These are phyloP conservation scores for Scytalidium lignicola DNA, from an alignment of 2,329 filamentous ascomycete genomes.

Conservation along the genomic window DNA sequence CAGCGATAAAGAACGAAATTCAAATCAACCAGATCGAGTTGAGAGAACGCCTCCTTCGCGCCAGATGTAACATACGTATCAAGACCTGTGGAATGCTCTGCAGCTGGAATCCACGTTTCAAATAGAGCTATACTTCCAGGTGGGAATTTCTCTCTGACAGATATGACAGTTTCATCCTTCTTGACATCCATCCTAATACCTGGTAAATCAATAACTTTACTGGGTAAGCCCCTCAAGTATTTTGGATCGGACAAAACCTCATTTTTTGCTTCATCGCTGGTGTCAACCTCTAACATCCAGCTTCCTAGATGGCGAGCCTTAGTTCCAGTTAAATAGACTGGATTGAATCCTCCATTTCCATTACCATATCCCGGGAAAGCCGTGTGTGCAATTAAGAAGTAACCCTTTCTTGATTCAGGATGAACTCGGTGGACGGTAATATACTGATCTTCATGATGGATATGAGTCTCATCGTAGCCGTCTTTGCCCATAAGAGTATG, in stretches of 20 bases:
- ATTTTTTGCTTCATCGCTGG: slow-evolving; percentile 62
- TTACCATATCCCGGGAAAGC: slow-evolving; percentile 89
- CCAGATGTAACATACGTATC: slow-evolving; percentile 84
- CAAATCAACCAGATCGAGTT: slow-evolving; percentile 72
- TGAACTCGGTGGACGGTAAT: slow-evolving; percentile 95
- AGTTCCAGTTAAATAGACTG: slow-evolving; percentile 77
- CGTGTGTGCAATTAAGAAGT: slow-evolving; percentile 93
- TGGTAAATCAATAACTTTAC: slow-evolving; percentile 68
- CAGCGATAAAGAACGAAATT: slow-evolving; percentile 91
- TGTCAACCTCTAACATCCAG: slow-evolving; percentile 88
- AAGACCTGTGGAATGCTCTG: slow-evolving; percentile 76
- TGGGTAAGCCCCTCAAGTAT: slow-evolving; percentile 76
- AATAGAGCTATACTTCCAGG: slow-evolving; percentile 93
- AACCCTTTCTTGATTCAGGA: slow-evolving; percentile 84
- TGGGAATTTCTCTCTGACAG: slow-evolving; percentile 76
- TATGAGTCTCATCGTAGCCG: slow-evolving; percentile 89
- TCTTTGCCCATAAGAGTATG: slow-evolving; percentile 95
- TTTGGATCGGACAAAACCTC: slow-evolving; percentile 63
- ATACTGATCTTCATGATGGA: slow-evolving; percentile 94
- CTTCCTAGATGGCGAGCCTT: slow-evolving; percentile 81
- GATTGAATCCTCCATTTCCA: slow-evolving; percentile 72
- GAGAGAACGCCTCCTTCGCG: slow-evolving; percentile 70
- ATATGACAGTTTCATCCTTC: slow-evolving; percentile 71
- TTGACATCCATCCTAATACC: slow-evolving; percentile 69
- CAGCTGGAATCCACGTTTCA: slow-evolving; percentile 89